Evolutionary conservation across 2,329 filamentous ascomycete species (phyloP), one percentile per base, ranked within the genome.

Genomic region (Phialemoniopsis sp.): DNA sequence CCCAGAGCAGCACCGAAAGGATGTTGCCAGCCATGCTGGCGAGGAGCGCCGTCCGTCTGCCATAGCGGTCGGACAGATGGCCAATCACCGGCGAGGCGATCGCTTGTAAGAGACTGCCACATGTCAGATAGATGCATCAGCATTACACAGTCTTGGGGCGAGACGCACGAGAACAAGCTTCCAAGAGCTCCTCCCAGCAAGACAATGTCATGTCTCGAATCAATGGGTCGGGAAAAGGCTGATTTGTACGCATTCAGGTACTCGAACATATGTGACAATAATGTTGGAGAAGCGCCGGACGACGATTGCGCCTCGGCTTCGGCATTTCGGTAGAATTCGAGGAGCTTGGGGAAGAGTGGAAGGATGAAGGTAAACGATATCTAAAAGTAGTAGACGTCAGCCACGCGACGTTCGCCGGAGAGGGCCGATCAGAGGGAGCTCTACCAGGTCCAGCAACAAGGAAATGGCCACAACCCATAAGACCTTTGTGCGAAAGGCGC

Each of bases 321-420:
- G 63, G 82, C 80, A 58, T 88, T 83, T 65, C 89, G 87, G 70
- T 97, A 98, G 76, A 96, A 97, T 54, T 94, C 86, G 63, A 97
- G 85, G 33, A 98, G 84, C 42, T 89, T 90, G 8, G 90, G 93
- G 60, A 97, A 98, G 29, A 98, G 80, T 0, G 93, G 93, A 8
- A 98, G 83, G 58, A 97, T 97, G 60, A 98, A 96, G 21, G 93
- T 98, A 63, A 98, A 98, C 40, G 91, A 96, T 55, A 97, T 88
- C 91, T 96, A 47, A 26, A n/a, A n/a, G n/a, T n/a, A n/a, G n/a
- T n/a, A n/a, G n/a, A n/a, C n/a, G n/a, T n/a, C n/a, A n/a, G n/a
- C n/a, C n/a, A n/a, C 15, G 8, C 29, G 15, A 12, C 19, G 36
- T 41, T n/a, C n/a, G n/a, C n/a, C n/a, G n/a, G n/a, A n/a, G 29